These are phyloP conservation scores for Berberis thunbergii DNA, from an alignment of 164 flowering plant genomes.

Conservation along the genomic window DNA sequence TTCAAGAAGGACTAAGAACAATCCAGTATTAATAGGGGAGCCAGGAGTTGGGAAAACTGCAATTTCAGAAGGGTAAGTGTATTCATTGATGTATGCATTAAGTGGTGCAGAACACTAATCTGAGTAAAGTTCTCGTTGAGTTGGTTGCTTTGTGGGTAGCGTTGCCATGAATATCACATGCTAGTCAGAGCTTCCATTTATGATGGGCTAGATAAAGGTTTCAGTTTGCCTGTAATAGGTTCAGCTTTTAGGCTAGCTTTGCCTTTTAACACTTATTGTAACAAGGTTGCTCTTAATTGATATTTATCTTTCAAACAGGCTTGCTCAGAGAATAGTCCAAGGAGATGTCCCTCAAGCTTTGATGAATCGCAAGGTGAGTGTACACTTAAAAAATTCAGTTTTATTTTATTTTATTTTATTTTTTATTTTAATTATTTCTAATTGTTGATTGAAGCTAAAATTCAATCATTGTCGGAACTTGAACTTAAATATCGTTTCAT, in stretches of 20 bases:
- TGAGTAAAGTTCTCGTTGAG: too few relatives aligned
- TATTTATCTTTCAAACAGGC: conserved; percentile 39
- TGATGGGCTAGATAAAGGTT: too few relatives aligned
- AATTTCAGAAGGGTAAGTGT: conserved; percentile 86
- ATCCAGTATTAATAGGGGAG: conserved; percentile 96
- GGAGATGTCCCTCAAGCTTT: conserved; percentile 99
- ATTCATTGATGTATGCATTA: too few relatives aligned
- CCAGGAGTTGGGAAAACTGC: conserved; percentile 99
- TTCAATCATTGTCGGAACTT: too few relatives aligned
- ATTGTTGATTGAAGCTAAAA: too few relatives aligned
- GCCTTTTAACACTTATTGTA: not conserved
- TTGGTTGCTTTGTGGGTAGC: too few relatives aligned
- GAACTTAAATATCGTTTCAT: too few relatives aligned
- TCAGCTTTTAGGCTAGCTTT: not conserved
- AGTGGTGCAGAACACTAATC: too few relatives aligned
- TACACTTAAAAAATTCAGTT: not conserved
- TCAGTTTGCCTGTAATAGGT: too few relatives aligned
- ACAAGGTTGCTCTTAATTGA: not conserved
- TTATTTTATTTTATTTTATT: not conserved
- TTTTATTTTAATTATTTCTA: too few relatives aligned
- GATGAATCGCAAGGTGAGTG: conserved; percentile 77
- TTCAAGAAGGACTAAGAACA: conserved; percentile 94
- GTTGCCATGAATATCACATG: too few relatives aligned
- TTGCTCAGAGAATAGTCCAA: conserved; percentile 95
- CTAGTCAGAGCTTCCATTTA: too few relatives aligned